Evolutionary conservation across 306 rosid species (phyloP), one percentile per base, ranked within the genome.

Genomic region (Macrotyloma uniflorum): DNA sequence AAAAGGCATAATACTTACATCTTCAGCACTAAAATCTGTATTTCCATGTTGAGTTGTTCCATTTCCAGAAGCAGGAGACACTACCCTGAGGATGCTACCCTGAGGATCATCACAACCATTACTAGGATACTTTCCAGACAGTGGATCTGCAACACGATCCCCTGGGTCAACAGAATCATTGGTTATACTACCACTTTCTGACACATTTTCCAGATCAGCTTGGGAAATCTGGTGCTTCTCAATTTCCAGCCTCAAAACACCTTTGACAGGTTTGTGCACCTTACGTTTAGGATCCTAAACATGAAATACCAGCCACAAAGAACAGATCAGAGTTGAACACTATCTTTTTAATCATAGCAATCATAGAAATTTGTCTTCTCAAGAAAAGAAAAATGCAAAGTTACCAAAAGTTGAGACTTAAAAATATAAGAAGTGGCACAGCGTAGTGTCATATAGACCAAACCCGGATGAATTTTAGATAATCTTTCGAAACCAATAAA

Each of bases 241-340:
- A 30, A 95, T 93, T 86, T 95, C 98, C 83, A 95, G 88, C 77
- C 89, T 86, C 90, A 95, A 83, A 78, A 90, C 91, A 40, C 99
- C 98, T 85, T 93, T 95, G 46, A 95, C 94, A 75, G 99, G 99
- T 81, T 95, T 95, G 79, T 92, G 94, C 81, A 91, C 88, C 88
- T 95, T 95, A 53, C 90, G 93, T 80, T 95, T 95, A 38, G 99
- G 99, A 84, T 95, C 99, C 99, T 95, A 64, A 38, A 74, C 24
- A 82, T 65, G 28, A 75, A 50, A 67, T 30, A 80, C 19, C 70
- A 74, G 35, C 24, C 30, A 82, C 35, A 76, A 47, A 72, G 74
- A 63, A 72, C 53, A 68, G 45, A 66, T 77, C 50, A 79, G 65
- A 22, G 54, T 53, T 36, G 28, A 73, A 55, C 45, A 67, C 68